Evolutionary conservation across 352 stramenopile genomes (phyloP).

Genomic region (Globisporangium sylvaticum): DNA sequence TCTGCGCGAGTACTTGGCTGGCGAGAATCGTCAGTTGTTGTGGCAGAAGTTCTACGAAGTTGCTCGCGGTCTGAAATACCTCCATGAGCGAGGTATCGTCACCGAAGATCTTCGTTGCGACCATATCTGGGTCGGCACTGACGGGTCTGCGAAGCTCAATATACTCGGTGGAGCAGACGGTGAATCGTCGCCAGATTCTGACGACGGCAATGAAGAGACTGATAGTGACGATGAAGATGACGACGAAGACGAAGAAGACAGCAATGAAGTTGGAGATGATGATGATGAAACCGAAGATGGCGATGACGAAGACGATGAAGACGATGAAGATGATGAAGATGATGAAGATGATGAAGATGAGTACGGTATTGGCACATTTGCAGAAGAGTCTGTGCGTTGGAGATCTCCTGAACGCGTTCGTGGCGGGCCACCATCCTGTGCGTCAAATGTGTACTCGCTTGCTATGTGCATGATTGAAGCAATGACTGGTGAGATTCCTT

Average conservation of each 20-base stretch:
- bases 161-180: neutral
- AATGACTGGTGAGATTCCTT: neutral
- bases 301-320: too few relatives aligned
- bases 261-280: too few relatives aligned
- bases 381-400: neutral
- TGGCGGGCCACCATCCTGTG: neutral
- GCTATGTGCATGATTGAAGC: neutral
- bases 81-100: neutral
- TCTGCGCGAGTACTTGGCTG: neutral
- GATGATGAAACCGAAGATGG: too few relatives aligned
- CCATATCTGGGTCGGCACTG: neutral
- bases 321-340: too few relatives aligned
- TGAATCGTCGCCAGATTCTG: neutral
- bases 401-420: neutral
- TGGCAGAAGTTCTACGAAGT: constrained; percentile 1
- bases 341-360: neutral
- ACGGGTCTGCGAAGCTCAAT: neutral
- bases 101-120: neutral
- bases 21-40: neutral
- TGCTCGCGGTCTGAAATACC: neutral
- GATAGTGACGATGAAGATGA: too few relatives aligned
- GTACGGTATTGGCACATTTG: neutral
- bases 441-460: neutral
- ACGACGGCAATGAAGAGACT: too few relatives aligned
- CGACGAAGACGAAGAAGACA: too few relatives aligned